These are phyloP conservation scores for Cyclaneusma minus DNA, from an alignment of 2,329 filamentous ascomycete genomes.

Conservation along the genomic window DNA sequence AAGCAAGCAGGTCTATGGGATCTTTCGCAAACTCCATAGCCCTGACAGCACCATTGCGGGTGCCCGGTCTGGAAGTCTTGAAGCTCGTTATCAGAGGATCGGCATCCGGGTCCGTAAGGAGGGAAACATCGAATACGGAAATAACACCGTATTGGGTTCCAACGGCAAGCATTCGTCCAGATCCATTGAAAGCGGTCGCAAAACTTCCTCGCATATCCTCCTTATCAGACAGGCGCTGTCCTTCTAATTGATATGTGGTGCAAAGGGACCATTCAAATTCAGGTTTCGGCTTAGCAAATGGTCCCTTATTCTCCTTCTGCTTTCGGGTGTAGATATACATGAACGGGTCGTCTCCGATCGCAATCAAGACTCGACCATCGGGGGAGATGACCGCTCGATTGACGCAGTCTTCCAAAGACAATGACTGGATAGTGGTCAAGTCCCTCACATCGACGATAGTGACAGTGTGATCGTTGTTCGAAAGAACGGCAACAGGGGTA, in stretches of 20 bases:
- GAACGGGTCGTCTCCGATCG: slow-evolving; percentile 75
- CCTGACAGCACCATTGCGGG: slow-evolving; percentile 63
- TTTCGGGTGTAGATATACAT: slow-evolving; percentile 56
- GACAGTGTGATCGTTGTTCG: slow-evolving; percentile 87
- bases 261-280: slow-evolving; percentile 34
- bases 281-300: slow-evolving; percentile 11
- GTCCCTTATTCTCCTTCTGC: slow-evolving; percentile 9
- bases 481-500: slow-evolving; percentile 50
- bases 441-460: slow-evolving; percentile 65
- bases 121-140: slow-evolving; percentile 50
- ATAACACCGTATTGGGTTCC: slow-evolving; percentile 72
- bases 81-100: slow-evolving; percentile 62
- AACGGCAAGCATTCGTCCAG: slow-evolving; percentile 55
- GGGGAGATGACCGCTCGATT: slow-evolving; percentile 93
- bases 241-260: slow-evolving; percentile 38
- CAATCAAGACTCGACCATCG: slow-evolving; percentile 63
- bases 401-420: slow-evolving; percentile 70
- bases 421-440: slow-evolving; percentile 49
- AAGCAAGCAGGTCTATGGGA: slow-evolving; percentile 79
- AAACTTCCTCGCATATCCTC: slow-evolving; percentile 54
- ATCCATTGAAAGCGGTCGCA: slow-evolving; percentile 61
- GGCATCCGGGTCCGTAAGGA: slow-evolving; percentile 25
- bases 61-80: slow-evolving; percentile 57
- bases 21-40: slow-evolving; percentile 87
- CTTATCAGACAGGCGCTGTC: slow-evolving; percentile 36